Conservation (phyloP, 2,329 filamentous ascomycete species). For the Sodiomyces alkalinus region DNA sequence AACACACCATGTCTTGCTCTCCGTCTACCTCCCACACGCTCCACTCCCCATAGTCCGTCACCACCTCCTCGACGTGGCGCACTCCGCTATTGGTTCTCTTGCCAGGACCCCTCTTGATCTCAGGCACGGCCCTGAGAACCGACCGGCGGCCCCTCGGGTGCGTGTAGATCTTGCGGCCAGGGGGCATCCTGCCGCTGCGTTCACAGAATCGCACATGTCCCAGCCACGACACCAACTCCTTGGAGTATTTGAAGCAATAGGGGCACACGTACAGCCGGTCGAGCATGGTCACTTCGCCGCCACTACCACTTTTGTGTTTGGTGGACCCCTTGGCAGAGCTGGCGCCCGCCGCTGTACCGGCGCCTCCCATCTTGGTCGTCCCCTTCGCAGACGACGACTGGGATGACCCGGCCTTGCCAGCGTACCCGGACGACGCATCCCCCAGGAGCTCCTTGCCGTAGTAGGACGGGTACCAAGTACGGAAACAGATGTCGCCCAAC, state of each 20-base stretch:
- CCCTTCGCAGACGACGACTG: too few relatives aligned
- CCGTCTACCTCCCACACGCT: constrained; percentile 89
- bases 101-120: constrained; percentile 14
- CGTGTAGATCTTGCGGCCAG: constrained; percentile 61
- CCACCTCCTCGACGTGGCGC: constrained; percentile 26
- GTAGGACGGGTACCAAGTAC: constrained; percentile 86
- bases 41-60: constrained; percentile 54
- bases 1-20: constrained; percentile 56
- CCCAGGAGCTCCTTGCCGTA: constrained; percentile 60
- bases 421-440: constrained; percentile 21
- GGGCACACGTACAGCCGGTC: constrained; percentile 74
- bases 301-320: constrained; percentile 18
- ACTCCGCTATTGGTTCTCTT: constrained; percentile 20
- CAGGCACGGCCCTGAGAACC: constrained; percentile 19
- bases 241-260: constrained; percentile 86
- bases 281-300: constrained; percentile 27
- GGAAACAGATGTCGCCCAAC: constrained; percentile 69
- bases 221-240: constrained; percentile 42
- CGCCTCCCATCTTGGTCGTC: constrained; percentile 7
- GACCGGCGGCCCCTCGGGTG: constrained; percentile 33
- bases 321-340: constrained; percentile 12
- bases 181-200: constrained; percentile 26
- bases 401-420: too few relatives aligned
- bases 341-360: not conserved
- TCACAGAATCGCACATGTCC: constrained; percentile 44